phyloP scores from a whole-genome alignment of 345 rosid species.

The Eucalyptus cloeziana region DNA sequence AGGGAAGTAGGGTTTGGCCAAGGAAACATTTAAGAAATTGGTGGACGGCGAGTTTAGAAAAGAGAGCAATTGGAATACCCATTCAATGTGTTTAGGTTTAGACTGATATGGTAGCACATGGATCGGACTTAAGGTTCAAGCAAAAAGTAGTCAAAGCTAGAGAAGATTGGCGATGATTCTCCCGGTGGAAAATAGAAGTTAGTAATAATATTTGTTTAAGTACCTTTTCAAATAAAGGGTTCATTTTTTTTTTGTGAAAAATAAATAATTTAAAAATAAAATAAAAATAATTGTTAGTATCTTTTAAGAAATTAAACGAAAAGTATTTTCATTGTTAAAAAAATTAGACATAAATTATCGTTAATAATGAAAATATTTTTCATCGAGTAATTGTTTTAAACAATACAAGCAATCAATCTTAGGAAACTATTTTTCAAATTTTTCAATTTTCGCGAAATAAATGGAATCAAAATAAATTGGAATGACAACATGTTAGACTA shows the following conservation, averaged over 20 bases:
- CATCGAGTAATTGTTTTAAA: background rate
- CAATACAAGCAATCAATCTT: accelerated
- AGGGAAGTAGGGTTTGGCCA: background rate
- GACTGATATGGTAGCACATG: background rate
- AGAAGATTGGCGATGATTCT: background rate
- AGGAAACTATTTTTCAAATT: too few relatives aligned
- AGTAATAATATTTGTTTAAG: background rate
- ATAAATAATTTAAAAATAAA: background rate
- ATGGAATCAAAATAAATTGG: background rate
- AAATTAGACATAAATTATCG: too few relatives aligned
- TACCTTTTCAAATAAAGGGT: background rate
- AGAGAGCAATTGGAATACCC: background rate
- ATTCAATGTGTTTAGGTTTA: background rate
- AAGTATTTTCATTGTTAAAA: too few relatives aligned
- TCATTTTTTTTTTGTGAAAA: background rate
- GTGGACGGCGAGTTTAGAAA: background rate
- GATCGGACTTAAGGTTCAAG: background rate
- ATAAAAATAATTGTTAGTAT: background rate
- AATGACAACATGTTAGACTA: background rate
- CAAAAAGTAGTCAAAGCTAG: background rate
- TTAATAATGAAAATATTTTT: background rate
- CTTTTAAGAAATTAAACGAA: background rate
- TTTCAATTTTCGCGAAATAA: background rate
- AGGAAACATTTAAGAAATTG: background rate
- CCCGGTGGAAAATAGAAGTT: background rate